phyloP scores from a whole-genome alignment of 768 basidiomycete species.

The Cystobasidium ongulense region DNA sequence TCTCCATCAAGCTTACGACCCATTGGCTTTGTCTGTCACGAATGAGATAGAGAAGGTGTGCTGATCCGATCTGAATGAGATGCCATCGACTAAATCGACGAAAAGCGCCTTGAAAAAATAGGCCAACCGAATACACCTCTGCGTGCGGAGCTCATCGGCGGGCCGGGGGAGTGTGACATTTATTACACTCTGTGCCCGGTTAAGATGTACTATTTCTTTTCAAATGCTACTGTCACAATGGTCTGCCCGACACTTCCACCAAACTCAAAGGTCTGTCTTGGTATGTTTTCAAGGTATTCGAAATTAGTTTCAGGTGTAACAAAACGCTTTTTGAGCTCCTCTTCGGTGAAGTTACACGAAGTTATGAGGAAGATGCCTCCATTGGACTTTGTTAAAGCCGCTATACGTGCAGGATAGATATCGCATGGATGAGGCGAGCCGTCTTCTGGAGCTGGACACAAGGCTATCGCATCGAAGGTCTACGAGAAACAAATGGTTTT shows the following conservation, averaged over 20 bases:
- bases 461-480: conserved; percentile 48
- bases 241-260: conserved; percentile 25
- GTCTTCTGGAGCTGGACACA: conserved; percentile 30
- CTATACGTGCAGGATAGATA: conserved; percentile 11
- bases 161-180: too few relatives aligned
- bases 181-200: too few relatives aligned
- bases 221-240: conserved; percentile 23
- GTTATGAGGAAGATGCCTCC: conserved; percentile 31
- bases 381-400: conserved; percentile 1
- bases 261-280: conserved; percentile 24
- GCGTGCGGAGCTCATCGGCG: too few relatives aligned
- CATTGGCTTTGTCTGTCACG: too few relatives aligned
- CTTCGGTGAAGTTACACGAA: conserved; percentile 33
- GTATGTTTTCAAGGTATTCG: conserved; percentile 14
- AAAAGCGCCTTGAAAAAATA: too few relatives aligned
- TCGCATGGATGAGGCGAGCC: neutral
- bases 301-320: neutral
- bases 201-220: conserved; percentile 12
- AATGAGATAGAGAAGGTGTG: too few relatives aligned
- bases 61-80: too few relatives aligned
- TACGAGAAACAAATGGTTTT: neutral
- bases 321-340: conserved; percentile 27
- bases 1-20: too few relatives aligned
- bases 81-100: too few relatives aligned
- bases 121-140: too few relatives aligned